phyloP scores from a whole-genome alignment of 31 red algal genomes.

The Bonnemaisonia californica region DNA sequence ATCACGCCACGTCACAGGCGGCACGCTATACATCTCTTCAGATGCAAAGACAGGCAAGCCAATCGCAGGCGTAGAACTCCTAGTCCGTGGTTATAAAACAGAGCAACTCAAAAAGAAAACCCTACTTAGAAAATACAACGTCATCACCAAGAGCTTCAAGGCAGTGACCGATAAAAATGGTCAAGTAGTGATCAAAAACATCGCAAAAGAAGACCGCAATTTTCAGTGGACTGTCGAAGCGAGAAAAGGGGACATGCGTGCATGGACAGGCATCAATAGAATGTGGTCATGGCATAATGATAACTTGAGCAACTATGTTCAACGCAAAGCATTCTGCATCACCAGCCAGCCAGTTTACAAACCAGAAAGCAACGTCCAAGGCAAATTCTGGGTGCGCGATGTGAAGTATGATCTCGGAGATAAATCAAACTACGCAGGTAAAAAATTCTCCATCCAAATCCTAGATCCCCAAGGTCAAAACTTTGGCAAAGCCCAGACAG shows the following conservation, averaged over 20 bases:
- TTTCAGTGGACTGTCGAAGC: background rate
- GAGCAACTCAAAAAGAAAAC: background rate
- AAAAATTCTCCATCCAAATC: too few relatives aligned
- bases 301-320: too few relatives aligned
- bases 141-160: background rate
- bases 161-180: constrained; percentile 1
- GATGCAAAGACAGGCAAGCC: background rate
- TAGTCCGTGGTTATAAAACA: background rate
- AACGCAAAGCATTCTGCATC: too few relatives aligned
- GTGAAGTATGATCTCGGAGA: too few relatives aligned
- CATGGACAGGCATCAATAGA: background rate
- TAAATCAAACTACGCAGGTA: too few relatives aligned
- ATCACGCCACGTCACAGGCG: background rate
- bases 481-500: too few relatives aligned
- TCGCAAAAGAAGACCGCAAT: background rate
- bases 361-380: too few relatives aligned
- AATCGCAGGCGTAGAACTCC: background rate
- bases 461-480: too few relatives aligned
- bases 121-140: background rate
- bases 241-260: background rate
- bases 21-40: background rate
- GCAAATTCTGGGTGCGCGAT: too few relatives aligned
- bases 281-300: too few relatives aligned
- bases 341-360: too few relatives aligned
- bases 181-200: background rate